Evolutionary conservation across 2,329 filamentous ascomycete species (phyloP).

Genomic region (Penicillium palitans): DNA sequence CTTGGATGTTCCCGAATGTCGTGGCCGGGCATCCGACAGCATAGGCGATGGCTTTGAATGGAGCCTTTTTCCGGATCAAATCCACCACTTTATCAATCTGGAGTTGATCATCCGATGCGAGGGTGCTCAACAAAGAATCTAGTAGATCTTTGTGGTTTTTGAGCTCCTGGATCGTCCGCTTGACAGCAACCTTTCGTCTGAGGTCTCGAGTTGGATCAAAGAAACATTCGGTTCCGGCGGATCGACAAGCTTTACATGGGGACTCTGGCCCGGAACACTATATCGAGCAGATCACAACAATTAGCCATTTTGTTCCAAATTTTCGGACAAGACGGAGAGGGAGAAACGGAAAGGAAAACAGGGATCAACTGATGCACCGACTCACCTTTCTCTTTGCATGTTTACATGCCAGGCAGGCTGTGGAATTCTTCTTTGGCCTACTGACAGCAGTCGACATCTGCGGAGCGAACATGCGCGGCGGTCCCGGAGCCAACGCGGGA

Average conservation of each 20-base stretch:
- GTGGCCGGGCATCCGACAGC: constrained; percentile 23
- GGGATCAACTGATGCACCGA: not conserved
- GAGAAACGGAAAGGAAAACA: not conserved
- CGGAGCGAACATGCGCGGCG: constrained; percentile 22
- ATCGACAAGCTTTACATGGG: constrained; percentile 40
- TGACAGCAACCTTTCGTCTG: constrained; percentile 39
- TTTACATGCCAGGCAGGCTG: constrained; percentile 38
- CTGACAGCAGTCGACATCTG: constrained; percentile 24
- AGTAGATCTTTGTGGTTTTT: constrained; percentile 36
- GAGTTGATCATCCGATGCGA: constrained; percentile 29
- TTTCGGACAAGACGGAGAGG: not conserved
- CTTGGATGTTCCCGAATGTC: constrained; percentile 20
- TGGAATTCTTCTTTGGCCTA: constrained; percentile 39
- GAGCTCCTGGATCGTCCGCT: constrained; percentile 38
- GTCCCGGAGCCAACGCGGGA: constrained; percentile 31
- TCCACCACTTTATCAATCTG: constrained; percentile 29
- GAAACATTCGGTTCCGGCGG: constrained; percentile 31
- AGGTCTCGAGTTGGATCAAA: constrained; percentile 41
- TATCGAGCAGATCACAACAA: constrained; percentile 3
- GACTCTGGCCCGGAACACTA: constrained; percentile 38
- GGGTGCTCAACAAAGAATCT: constrained; percentile 30
- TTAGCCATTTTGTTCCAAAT: constrained; percentile 1
- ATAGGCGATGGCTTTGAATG: constrained; percentile 29
- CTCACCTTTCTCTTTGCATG: constrained; percentile 40
- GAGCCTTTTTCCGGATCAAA: constrained; percentile 30